Base-by-base conservation (phyloP, 345 rosid species). In the Linum trigynum region DNA sequence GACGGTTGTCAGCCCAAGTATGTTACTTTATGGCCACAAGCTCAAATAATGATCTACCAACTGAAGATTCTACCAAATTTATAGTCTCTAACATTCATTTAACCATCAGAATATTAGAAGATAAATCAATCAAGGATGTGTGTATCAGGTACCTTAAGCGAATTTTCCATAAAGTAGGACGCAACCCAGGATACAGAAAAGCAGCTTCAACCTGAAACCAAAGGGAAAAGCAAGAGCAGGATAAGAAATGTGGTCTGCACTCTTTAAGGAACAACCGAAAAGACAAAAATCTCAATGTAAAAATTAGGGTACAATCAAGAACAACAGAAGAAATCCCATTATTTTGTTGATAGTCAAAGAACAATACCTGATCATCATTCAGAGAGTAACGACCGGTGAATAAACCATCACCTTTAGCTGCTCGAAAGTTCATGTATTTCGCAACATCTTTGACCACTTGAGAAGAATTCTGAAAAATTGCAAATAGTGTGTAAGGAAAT, bases 381-480 rank as follows among this genome's bases (percentile, higher is more conserved):
- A 90, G 64, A 45, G 90, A 81, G 74, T 83, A 90, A 63, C 77
- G 89, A 69, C 98, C 98, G 40, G 75, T 77, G 69, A 79, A 92
- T 69, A 88, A 81, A 79, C 60, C 63, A 37, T 88, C 98, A 39
- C 77, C 77, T 83, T 90, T 88, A 39, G 92, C 75, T 42, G 90
- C 82, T 70, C 86, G 96, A 2, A 83, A 72, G 74, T 86, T 90
- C 97, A 92, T 84, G 82, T 41, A 74, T 76, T 90, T 92, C 58
- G 73, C 97, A 39, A 77, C 96, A 38, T 92, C 98, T 83, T 90
- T 92, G 59, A 92, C 65, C 61, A 85, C 85, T 76, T 90, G 98
- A 63, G 90, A 80, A 75, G 92, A 86, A 80, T 85, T 92, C 97
- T 92, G 79, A 32, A 37, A 59, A 41, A 77, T 55, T 9, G 58